A percentile compares a stretch with the other conserved stretches of the same genome.
Conservation (phyloP, 129 eudicot genomes). For the Oenanthe sinensis region DNA sequence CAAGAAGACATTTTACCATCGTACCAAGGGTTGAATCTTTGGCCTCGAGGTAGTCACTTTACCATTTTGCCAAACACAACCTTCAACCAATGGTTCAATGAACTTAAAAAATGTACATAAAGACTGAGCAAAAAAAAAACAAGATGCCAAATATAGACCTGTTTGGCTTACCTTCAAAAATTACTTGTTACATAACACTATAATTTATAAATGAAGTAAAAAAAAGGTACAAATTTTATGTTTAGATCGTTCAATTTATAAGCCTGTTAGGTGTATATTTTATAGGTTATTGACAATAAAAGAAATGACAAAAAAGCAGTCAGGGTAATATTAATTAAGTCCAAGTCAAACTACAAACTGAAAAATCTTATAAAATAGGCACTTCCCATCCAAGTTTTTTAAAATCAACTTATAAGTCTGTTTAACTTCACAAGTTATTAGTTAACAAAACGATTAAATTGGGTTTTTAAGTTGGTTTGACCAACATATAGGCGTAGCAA, state of each 20-base stretch:
- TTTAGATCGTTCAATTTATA: background rate
- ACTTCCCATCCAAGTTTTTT: no score
- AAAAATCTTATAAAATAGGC: no score
- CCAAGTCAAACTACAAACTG: background rate
- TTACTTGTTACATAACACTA: background rate
- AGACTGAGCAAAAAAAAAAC: no score
- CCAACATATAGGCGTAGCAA: background rate
- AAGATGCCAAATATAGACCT: background rate
- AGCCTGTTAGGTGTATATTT: background rate
- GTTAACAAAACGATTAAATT: background rate
- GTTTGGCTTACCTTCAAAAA: background rate
- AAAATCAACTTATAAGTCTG: background rate
- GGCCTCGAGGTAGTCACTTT: background rate
- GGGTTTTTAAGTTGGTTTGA: background rate
- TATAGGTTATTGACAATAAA: no score
- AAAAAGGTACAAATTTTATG: no score
- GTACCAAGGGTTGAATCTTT: no score
- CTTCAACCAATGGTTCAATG: background rate
- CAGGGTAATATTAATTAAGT: background rate
- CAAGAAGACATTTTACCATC: background rate
- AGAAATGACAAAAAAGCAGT: no score
- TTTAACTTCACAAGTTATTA: background rate
- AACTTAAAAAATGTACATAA: no score
- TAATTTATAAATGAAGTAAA: no score
- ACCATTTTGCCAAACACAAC: no score